Evolutionary conservation across 2,329 filamentous ascomycete species (phyloP).

Genomic region (Claviceps cyperi): DNA sequence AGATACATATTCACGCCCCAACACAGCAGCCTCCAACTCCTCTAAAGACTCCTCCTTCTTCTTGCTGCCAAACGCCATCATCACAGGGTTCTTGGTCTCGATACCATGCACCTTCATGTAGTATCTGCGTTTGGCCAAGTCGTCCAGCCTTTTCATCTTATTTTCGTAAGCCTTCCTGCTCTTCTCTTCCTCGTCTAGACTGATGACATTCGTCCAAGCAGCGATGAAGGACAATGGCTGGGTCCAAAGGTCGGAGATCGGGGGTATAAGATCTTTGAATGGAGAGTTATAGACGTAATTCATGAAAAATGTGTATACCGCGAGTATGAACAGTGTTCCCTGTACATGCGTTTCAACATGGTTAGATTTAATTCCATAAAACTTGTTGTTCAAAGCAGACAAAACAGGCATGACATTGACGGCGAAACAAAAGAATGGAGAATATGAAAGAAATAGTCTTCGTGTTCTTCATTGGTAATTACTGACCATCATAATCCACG

Average conservation of each 20-base stretch:
- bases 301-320: slow-evolving; percentile 56
- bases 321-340: slow-evolving; percentile 55
- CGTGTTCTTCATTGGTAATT: no score
- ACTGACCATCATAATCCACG: slow-evolving; percentile 69
- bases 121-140: slow-evolving; percentile 72
- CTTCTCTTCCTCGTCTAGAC: slow-evolving; percentile 60
- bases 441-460: neutral
- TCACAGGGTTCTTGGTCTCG: slow-evolving; percentile 45
- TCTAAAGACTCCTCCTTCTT: slow-evolving; percentile 21
- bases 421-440: neutral
- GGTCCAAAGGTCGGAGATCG: slow-evolving; percentile 49
- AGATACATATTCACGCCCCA: slow-evolving; percentile 20
- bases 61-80: slow-evolving; percentile 26
- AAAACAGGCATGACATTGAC: neutral
- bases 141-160: slow-evolving; percentile 61
- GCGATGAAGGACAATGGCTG: slow-evolving; percentile 55
- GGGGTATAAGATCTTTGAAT: slow-evolving; percentile 64
- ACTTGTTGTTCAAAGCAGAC: no score
- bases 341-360: slow-evolving; percentile 12
- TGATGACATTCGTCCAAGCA: slow-evolving; percentile 56
- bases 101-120: slow-evolving; percentile 80
- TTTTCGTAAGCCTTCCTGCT: slow-evolving; percentile 55
- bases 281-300: slow-evolving; percentile 71
- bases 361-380: neutral
- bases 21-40: slow-evolving; percentile 21